Conservation (phyloP, 1,284 basidiomycete genomes). For the Thelephora terrestris region DNA sequence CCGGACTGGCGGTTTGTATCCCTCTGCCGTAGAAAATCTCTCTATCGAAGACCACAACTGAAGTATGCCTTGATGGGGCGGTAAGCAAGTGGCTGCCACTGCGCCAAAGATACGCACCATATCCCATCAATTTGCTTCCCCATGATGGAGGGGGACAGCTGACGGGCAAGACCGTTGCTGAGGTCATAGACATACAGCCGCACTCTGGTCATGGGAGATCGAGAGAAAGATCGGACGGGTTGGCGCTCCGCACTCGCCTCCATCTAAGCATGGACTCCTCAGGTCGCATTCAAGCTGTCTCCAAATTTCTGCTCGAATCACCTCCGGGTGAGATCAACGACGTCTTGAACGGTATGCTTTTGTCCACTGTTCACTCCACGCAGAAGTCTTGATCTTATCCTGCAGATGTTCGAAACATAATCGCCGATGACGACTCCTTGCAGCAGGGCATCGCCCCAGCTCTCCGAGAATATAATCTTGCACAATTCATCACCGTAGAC, state of each 20-base stretch:
- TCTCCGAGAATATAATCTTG: slow-evolving; percentile 73
- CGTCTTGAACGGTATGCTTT: slow-evolving; percentile 68
- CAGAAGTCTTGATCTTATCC: slow-evolving; percentile 3
- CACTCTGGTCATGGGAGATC: slow-evolving; percentile 13
- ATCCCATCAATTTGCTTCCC: slow-evolving; percentile 85
- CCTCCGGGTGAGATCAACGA: slow-evolving; percentile 96
- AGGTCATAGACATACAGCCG: slow-evolving; percentile 85
- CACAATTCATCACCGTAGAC: slow-evolving; percentile 79
- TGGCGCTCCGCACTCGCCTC: neutral
- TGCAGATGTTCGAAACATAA: slow-evolving; percentile 79
- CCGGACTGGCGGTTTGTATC: slow-evolving; percentile 56
- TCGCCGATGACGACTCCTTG: slow-evolving; percentile 74
- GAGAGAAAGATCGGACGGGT: neutral
- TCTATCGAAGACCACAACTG: slow-evolving; percentile 75
- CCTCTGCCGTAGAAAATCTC: slow-evolving; percentile 90
- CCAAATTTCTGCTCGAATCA: slow-evolving; percentile 75
- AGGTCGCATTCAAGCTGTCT: slow-evolving; percentile 61
- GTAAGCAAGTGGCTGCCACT: neutral
- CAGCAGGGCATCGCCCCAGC: slow-evolving; percentile 71
- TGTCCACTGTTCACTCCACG: slow-evolving; percentile 4
- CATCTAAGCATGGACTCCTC: slow-evolving; percentile 38
- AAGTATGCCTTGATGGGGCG: slow-evolving; percentile 62
- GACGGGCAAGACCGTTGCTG: slow-evolving; percentile 72
- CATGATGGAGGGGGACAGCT: slow-evolving; percentile 67
- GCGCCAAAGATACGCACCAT: slow-evolving; percentile 42